Conservation (phyloP, 2,329 filamentous ascomycete species). For the Botrytis pseudocinerea region DNA sequence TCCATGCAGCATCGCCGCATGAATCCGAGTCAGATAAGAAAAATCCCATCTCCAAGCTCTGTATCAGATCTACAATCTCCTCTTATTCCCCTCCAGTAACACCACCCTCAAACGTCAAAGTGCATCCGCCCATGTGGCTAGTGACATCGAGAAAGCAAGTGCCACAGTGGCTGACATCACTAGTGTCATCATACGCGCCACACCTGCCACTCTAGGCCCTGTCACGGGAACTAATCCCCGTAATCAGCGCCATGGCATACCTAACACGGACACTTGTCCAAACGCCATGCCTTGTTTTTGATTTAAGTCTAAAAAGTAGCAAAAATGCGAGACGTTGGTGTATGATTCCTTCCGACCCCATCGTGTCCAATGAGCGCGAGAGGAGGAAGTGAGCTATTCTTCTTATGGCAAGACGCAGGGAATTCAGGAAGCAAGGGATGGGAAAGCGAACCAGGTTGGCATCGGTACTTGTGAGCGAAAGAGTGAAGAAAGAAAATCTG, state of each 20-base stretch:
- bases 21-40: neutral
- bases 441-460: neutral
- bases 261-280: slow-evolving; percentile 8
- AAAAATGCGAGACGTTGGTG: neutral
- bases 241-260: neutral
- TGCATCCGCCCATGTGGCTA: slow-evolving; percentile 3
- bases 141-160: neutral
- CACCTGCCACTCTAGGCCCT: neutral
- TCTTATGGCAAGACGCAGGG: neutral
- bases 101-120: neutral
- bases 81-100: neutral
- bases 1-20: neutral
- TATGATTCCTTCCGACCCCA: neutral
- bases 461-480: neutral
- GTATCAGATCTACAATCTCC: neutral
- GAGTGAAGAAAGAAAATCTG: slow-evolving; percentile 8
- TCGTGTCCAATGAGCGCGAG: neutral
- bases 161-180: slow-evolving; percentile 14
- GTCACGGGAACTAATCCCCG: slow-evolving; percentile 3
- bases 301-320: neutral
- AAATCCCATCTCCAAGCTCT: neutral
- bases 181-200: neutral
- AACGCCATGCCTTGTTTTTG: slow-evolving; percentile 11
- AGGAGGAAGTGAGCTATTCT: neutral
- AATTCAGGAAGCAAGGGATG: neutral